Evolutionary conservation across 176 grass and related monocot species (phyloP), one percentile per base, ranked within the genome.

Genomic region (Triticum dicoccoides): DNA sequence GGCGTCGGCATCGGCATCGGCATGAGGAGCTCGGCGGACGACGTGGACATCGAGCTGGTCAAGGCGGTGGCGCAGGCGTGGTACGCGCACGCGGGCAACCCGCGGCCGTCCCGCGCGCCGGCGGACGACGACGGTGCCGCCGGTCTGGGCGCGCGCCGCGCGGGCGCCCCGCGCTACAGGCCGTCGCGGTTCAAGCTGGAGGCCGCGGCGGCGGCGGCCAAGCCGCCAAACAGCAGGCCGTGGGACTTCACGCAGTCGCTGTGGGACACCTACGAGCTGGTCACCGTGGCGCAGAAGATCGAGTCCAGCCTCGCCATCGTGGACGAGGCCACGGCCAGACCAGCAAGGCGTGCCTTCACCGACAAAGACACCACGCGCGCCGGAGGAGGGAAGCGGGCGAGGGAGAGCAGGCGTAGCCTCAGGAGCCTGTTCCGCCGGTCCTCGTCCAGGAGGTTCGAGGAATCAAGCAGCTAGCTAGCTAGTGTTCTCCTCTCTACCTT

Each of bases 61-160:
- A 99, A 96, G 84, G 94, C 97, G 17, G 94, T 86, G 70, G 94
- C 92, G 73, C 96, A 98, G 79, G 90, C 97, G 20, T 99, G 97
- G 97, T 85, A 94, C 58, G 87, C 92, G 62, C 90, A 93, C 85
- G 85, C 88, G 14, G 68, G 88, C 65, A 92, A 94, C 86, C 82
- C 72, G n/a, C 70, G 85, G 44, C 77, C 80, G 33, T 82, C 72
- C 17, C 69, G 67, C 59, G 27, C 54, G 64, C 1, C 61, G 13
- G 61, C 21, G 35, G 21, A 29, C 4, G 33, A 63, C 9, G 79
- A 82, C 12, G 79, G 64, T 23, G 54, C 4, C 38, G 71, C 8
- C 18, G 76, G 29, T 11, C 82, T 83, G 37, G 83, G 83, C 68
- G 27, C 37, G 9, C 83, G 45, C 23, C 69, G 27, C 65, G 65